These are phyloP conservation scores for Candida yuanshanica DNA, from an alignment of 805 yeast genomes.

Conservation along the genomic window DNA sequence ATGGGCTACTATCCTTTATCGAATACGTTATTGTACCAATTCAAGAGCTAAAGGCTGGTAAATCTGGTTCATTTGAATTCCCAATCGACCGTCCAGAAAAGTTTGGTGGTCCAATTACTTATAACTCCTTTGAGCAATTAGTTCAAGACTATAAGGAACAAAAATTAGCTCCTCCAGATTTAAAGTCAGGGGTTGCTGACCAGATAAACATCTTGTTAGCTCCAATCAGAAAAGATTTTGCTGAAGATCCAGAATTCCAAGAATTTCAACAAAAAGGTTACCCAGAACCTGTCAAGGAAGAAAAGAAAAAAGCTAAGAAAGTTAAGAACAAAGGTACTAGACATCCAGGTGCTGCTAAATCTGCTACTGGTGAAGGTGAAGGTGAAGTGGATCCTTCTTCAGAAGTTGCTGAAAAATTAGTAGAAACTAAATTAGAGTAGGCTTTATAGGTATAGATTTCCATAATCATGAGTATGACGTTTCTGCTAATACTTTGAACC, in stretches of 20 bases:
- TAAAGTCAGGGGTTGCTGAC: slow-evolving; percentile 87
- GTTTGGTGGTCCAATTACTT: slow-evolving; percentile 90
- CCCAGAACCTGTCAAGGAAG: slow-evolving; percentile 62
- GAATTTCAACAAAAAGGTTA: slow-evolving; percentile 76
- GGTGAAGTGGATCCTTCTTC: slow-evolving; percentile 27
- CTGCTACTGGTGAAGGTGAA: slow-evolving; percentile 28
- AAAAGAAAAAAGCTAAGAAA: slow-evolving; percentile 63
- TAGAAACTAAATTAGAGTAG: slow-evolving; percentile 20
- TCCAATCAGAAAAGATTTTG: slow-evolving; percentile 74
- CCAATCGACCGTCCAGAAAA: slow-evolving; percentile 88
- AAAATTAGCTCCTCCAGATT: slow-evolving; percentile 85
- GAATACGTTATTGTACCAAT: slow-evolving; percentile 84
- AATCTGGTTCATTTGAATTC: slow-evolving; percentile 52
- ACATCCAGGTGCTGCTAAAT: slow-evolving; percentile 64
- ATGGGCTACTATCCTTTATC: slow-evolving; percentile 83
- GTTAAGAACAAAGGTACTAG: slow-evolving; percentile 85
- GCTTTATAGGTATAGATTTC: not conserved
- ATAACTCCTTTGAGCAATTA: slow-evolving; percentile 58
- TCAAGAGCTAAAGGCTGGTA: slow-evolving; percentile 63
- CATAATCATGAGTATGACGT: not conserved
- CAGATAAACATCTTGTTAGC: slow-evolving; percentile 74
- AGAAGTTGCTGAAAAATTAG: slow-evolving; percentile 34
- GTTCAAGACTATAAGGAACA: slow-evolving; percentile 68
- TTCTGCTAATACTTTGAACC: too few relatives aligned
- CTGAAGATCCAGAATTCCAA: slow-evolving; percentile 60